Evolutionary conservation across 768 basidiomycete species (phyloP), one percentile per base, ranked within the genome.

Genomic region (Mycena chlorophos): DNA sequence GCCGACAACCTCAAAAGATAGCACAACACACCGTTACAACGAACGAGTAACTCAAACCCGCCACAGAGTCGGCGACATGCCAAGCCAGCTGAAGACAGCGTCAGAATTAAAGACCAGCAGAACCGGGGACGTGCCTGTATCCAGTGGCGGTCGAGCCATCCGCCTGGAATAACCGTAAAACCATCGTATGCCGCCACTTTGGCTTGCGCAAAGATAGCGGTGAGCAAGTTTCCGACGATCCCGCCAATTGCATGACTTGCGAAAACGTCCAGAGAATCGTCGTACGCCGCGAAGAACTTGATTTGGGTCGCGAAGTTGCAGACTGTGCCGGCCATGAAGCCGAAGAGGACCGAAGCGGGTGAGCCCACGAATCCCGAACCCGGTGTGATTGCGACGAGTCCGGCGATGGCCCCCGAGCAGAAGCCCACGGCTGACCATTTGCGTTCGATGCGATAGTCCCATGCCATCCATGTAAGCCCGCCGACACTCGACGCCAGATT

Each of bases 241-340:
- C 91, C 91, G 50, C 92, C 92, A 37, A 94, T 68, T 27, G 78
- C 82, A 64, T 93, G 90, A 5, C 87, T 86, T 3, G 95, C 93
- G 65, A 96, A 97, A 65, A 98, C 87, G 77, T 93, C 91, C 19
- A 93, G 82, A 6, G 88, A 80, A 65, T 94, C 91, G 60, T 94
- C 91, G 63, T 85, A 91, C 17, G 78, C 76, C 57, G 84, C 74
- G 26, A 89, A 50, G 71, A 90, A 92, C 75, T 98, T 98, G 68
- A 98, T 81, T 63, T 96, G 88, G 3, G 96, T 98, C 13, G 93
- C 90, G 68, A 92, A 93, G 73, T 98, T 98, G 76, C 92, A 97
- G 2, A 87, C 62, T 0, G 87, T 89, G 14, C 91, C 91, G 0
- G 87, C 89, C 64, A 91, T 74, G 61, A 95, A 79, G 31, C 96